Evolutionary conservation across 208 protist genomes (phyloP).

Genomic region (Leishmania tropica): DNA sequence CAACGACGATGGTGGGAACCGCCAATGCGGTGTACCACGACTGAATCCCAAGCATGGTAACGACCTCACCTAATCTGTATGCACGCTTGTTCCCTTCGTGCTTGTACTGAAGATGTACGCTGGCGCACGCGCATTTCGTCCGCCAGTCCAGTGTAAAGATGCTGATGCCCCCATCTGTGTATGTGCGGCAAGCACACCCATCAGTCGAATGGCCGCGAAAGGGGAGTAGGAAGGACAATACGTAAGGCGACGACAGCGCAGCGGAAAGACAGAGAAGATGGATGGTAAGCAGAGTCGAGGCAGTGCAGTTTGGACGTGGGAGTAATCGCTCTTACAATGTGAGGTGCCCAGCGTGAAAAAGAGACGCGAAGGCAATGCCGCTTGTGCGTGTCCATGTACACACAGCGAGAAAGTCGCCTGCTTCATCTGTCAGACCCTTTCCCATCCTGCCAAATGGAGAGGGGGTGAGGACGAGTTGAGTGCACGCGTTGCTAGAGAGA

Average conservation of each 20-base stretch:
- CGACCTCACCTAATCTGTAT: not conserved
- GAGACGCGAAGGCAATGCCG: not conserved
- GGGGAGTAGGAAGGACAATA: not conserved
- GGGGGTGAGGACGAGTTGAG: not conserved
- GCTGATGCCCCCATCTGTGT: not conserved
- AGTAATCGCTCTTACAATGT: not conserved
- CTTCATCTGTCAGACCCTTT: not conserved
- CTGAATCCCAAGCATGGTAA: slow-evolving; percentile 70
- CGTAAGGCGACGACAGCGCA: not conserved
- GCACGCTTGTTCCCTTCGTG: not conserved
- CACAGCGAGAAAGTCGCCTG: not conserved
- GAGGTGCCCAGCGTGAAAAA: not conserved
- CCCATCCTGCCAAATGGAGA: not conserved
- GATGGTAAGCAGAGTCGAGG: not conserved
- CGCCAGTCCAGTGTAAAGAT: not conserved
- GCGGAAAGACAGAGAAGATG: not conserved
- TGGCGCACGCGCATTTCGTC: not conserved
- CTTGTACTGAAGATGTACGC: not conserved
- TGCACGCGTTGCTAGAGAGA: not conserved
- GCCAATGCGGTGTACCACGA: slow-evolving; percentile 74
- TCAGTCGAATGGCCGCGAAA: not conserved
- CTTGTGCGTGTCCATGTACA: not conserved
- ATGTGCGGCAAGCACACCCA: not conserved
- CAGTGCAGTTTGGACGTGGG: not conserved
- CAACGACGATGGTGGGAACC: slow-evolving; percentile 55